Conservation (phyloP, 495 filamentous ascomycete genomes). For the Amphirosellinia nigrospora region DNA sequence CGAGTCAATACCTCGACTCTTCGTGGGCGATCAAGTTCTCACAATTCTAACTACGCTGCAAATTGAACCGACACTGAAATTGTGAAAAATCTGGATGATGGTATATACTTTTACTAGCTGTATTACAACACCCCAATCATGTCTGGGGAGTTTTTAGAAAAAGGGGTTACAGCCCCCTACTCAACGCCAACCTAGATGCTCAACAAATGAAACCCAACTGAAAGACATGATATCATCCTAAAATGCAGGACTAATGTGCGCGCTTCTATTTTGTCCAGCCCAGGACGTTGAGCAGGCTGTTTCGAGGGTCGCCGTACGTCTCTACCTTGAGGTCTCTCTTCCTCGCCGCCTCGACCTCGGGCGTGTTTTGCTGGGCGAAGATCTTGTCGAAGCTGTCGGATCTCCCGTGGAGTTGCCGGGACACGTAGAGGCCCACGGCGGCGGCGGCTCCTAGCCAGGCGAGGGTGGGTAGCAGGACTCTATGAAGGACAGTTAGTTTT, state of each 20-base stretch:
- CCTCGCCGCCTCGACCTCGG: constrained; percentile 41
- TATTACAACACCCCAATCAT: neutral
- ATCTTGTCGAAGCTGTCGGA: constrained; percentile 45
- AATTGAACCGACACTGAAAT: neutral
- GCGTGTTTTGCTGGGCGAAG: constrained; percentile 50
- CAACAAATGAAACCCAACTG: constrained; percentile 13
- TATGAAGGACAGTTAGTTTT: constrained; percentile 5
- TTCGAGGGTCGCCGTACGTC: constrained; percentile 45
- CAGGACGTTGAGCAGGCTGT: constrained; percentile 46
- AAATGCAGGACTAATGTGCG: neutral
- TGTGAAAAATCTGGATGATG: neutral
- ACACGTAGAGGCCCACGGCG: constrained; percentile 41
- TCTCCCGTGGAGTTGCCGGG: constrained; percentile 39
- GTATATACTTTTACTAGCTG: neutral
- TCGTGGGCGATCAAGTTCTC: neutral
- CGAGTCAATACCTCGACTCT: neutral
- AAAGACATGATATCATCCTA: neutral
- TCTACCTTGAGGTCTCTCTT: constrained; percentile 40
- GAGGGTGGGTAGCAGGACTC: constrained; percentile 25
- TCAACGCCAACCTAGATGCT: constrained; percentile 18
- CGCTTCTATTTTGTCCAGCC: constrained; percentile 39
- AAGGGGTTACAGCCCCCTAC: neutral
- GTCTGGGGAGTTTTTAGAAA: neutral
- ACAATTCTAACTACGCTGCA: too few relatives aligned
- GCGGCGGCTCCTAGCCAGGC: constrained; percentile 35